Evolutionary conservation across 1,139 yeast genomes (phyloP), one percentile per base, ranked within the genome.

Genomic region (Debaryomyces subglobosus): DNA sequence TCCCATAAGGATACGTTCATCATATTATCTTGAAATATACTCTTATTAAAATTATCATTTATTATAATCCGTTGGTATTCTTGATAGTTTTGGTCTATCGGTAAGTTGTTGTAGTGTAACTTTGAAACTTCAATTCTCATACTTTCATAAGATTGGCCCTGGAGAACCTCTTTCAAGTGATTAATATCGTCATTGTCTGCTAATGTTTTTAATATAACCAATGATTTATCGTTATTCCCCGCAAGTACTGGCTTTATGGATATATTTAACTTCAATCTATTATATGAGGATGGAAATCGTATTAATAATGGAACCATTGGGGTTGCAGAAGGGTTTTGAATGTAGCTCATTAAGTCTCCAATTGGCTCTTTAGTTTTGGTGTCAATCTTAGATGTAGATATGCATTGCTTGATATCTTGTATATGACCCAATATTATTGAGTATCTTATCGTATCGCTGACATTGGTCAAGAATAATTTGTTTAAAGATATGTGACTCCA

Each of bases 1-100:
- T 64, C 69, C 68, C 74, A 72, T 10, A 70, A 39, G n/a, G 65
- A 63, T 1, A 71, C 55, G 35, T 64, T 63, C 42, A 73, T 44
- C n/a, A 55, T 53, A 15, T 54, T 58, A 42, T 61, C 55, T 34
- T 58, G 58, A 37, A 63, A 61, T 2, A 47, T 46, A 2, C 46
- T 48, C 12, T 50, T 45, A 32, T 61, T 58, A 45, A 58, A 71
- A 16, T 57, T 50, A 53, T 73, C 78, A 47, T 71, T 72, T 6
- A 72, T 62, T 2, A 65, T 61, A 6, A 72, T 52, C 42, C 59
- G 59, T 47, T 71, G 75, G 23, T 53, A 53, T 1, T 53, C 60
- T 3, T 47, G 35, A 9, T 47, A 41, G n/a, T 47, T 47, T 12
- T 51, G 51, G 44, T 68, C 67, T 7, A 69, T 53, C 1, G 75